Evolutionary conservation across 192 early-diverging fungal genomes (phyloP).

Genomic region (Rhizophagus clarus): DNA sequence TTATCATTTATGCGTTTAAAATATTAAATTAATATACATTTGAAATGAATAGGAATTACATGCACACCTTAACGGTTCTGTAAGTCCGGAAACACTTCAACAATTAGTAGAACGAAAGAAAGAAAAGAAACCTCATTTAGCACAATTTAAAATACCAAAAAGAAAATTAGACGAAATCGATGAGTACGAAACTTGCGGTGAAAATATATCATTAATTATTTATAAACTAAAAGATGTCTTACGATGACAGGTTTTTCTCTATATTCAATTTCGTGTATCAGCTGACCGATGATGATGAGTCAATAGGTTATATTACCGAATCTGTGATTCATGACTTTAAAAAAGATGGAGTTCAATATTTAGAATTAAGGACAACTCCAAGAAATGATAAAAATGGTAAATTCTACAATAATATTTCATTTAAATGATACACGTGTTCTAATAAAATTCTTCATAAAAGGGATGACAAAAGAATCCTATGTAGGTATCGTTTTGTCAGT

Average conservation of each 20-base stretch:
- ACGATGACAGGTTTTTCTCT: constrained; percentile 51
- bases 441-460: constrained; percentile 1
- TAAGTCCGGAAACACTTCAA: constrained; percentile 44
- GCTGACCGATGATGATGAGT: constrained; percentile 51
- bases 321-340: constrained; percentile 53
- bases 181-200: constrained; percentile 34
- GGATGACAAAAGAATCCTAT: constrained; percentile 58
- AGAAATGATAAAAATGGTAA: constrained; percentile 43
- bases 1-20: too few relatives aligned
- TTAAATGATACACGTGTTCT: background rate
- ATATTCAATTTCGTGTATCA: constrained; percentile 59
- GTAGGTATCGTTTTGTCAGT: constrained; percentile 41
- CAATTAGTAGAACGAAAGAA: constrained; percentile 43
- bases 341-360: constrained; percentile 55
- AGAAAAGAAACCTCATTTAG: constrained; percentile 43
- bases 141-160: constrained; percentile 44
- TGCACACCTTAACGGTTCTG: constrained; percentile 63
- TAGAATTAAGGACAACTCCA: constrained; percentile 63
- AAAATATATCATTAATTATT: background rate
- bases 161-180: constrained; percentile 36
- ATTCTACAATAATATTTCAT: background rate
- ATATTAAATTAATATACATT: too few relatives aligned
- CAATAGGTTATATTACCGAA: constrained; percentile 42
- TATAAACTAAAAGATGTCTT: constrained; percentile 19
- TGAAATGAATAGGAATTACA: constrained; percentile 50